These are phyloP conservation scores for Aspergillus alliaceus DNA, from an alignment of 2,329 filamentous ascomycete species.

Conservation along the genomic window DNA sequence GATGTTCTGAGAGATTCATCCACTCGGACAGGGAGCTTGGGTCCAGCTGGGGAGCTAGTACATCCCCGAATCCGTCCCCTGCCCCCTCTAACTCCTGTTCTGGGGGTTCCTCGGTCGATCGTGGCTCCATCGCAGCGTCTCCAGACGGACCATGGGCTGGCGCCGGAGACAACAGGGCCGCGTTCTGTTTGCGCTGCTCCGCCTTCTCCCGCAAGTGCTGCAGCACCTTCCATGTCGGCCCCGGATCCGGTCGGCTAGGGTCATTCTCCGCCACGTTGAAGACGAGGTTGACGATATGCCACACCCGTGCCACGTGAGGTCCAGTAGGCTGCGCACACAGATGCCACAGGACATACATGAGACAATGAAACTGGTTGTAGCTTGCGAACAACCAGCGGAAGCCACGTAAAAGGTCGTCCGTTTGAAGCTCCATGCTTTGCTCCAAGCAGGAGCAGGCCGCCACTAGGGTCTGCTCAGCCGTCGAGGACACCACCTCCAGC, in stretches of 20 bases:
- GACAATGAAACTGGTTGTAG: conserved; percentile 43
- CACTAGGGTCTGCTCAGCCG: conserved; percentile 31
- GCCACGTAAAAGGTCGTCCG: conserved; percentile 38
- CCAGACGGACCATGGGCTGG: neutral
- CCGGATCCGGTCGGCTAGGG: neutral
- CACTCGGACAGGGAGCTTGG: neutral
- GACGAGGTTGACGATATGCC: conserved; percentile 22
- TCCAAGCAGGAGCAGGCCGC: conserved; percentile 37
- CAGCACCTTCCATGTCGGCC: neutral
- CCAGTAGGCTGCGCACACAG: conserved; percentile 37
- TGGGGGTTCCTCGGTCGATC: neutral
- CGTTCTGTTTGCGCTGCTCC: neutral
- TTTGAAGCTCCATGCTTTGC: conserved; percentile 23
- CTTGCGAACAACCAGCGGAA: conserved; percentile 38
- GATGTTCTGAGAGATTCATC: neutral
- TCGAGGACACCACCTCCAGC: neutral
- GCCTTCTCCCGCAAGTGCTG: neutral
- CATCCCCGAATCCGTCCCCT: neutral
- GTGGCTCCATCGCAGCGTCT: neutral
- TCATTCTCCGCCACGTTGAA: neutral
- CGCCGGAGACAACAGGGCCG: neutral
- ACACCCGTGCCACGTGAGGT: conserved; percentile 26
- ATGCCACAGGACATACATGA: conserved; percentile 45
- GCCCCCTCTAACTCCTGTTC: neutral
- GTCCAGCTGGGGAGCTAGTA: neutral